Evolutionary conservation across 2,329 filamentous ascomycete species (phyloP).

Genomic region (Elsinoe fawcettii): DNA sequence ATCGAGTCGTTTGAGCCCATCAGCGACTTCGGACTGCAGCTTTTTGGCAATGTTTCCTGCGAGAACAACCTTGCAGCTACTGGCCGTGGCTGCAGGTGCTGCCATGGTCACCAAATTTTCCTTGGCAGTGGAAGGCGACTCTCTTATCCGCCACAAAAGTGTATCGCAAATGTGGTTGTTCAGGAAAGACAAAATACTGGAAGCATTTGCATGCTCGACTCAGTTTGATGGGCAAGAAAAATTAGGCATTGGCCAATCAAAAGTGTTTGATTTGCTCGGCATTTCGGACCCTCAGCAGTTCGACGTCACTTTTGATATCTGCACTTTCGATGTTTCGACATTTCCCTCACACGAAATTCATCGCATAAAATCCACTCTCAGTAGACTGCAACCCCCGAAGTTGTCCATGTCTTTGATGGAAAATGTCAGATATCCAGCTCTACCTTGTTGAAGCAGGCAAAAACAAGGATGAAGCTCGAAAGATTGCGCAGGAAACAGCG

Average conservation of each 20-base stretch:
- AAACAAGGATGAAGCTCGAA: conserved; percentile 39
- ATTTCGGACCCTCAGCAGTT: conserved; percentile 5
- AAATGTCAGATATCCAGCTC: conserved; percentile 46
- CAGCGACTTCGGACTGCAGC: conserved; percentile 68
- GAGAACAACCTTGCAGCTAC: conserved; percentile 82
- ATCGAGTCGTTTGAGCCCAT: conserved; percentile 64
- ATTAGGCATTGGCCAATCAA: conserved; percentile 10
- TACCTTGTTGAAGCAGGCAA: conserved; percentile 45
- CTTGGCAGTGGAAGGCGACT: not conserved
- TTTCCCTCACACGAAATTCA: not conserved
- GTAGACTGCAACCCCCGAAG: not conserved
- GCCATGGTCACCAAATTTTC: not conserved
- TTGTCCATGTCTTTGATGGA: conserved; percentile 18
- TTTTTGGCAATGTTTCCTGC: conserved; percentile 79
- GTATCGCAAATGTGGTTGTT: not conserved
- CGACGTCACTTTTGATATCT: conserved; percentile 13
- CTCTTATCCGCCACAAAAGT: not conserved
- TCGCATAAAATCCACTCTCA: not conserved
- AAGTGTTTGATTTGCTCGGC: not conserved
- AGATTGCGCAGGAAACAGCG: conserved; percentile 38
- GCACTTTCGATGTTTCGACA: not conserved
- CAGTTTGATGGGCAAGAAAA: not conserved
- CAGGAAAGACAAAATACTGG: not conserved
- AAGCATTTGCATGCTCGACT: not conserved
- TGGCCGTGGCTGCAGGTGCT: not conserved